Conservation (phyloP, 2,329 filamentous ascomycete species). For the Verticillium klebahnii region DNA sequence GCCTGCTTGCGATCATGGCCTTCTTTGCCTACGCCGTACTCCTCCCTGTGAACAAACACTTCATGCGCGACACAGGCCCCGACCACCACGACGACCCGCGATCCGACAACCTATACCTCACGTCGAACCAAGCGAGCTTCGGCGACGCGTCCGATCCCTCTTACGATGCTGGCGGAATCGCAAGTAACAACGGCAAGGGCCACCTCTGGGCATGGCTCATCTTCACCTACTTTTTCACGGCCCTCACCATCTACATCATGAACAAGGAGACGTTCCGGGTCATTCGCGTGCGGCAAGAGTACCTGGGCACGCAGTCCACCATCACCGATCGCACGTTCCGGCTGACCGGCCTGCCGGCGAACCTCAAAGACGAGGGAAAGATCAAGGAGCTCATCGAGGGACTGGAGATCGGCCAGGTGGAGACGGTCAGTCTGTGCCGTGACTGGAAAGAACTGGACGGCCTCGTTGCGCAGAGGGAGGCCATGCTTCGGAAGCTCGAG, state of each 20-base stretch:
- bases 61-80: slow-evolving; percentile 24
- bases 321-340: slow-evolving; percentile 92
- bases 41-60: slow-evolving; percentile 77
- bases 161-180: slow-evolving; percentile 24
- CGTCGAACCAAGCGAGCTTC: not conserved
- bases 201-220: slow-evolving; percentile 91
- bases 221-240: slow-evolving; percentile 93
- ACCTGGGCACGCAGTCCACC: slow-evolving; percentile 90
- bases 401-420: slow-evolving; percentile 83
- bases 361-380: slow-evolving; percentile 74
- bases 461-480: slow-evolving; percentile 59
- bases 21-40: slow-evolving; percentile 79
- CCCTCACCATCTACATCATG: slow-evolving; percentile 75
- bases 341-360: slow-evolving; percentile 77
- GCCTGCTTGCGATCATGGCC: slow-evolving; percentile 73
- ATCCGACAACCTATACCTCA: not conserved
- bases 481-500: slow-evolving; percentile 69
- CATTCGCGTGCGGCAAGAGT: slow-evolving; percentile 82
- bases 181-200: slow-evolving; percentile 24
- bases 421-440: slow-evolving; percentile 79
- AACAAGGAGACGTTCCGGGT: slow-evolving; percentile 79
- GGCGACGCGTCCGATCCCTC: slow-evolving; percentile 8
- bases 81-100: slow-evolving; percentile 1
- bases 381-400: slow-evolving; percentile 86
- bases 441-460: slow-evolving; percentile 81